A percentile compares a stretch with the other conserved stretches of the same genome.
These are phyloP conservation scores for Russula brevipes DNA, from an alignment of 768 basidiomycete genomes.

Conservation along the genomic window DNA sequence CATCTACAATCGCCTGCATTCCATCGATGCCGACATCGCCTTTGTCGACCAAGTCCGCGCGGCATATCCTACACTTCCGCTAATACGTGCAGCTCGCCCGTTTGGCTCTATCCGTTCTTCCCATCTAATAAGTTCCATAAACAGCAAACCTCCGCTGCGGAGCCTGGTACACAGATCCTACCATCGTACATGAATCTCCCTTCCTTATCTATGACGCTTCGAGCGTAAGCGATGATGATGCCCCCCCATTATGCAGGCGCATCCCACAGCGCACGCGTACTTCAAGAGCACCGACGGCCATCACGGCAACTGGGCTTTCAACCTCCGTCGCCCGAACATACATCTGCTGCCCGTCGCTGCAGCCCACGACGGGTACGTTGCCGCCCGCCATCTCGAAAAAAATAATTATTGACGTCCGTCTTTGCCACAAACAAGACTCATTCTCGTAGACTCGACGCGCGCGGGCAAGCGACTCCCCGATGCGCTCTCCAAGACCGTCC, in stretches of 20 bases:
- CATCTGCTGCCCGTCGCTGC: constrained; percentile 60
- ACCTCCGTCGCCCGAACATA: constrained; percentile 76
- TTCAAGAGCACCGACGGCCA: constrained; percentile 95
- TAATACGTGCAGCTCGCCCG: constrained; percentile 44
- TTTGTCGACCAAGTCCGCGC: constrained; percentile 59
- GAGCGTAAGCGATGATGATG: constrained; percentile 24
- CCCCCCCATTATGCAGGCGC: constrained; percentile 25
- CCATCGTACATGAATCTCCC: constrained; percentile 39
- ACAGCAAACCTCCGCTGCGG: constrained; percentile 91
- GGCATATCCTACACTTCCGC: constrained; percentile 45
- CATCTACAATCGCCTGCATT: constrained; percentile 83
- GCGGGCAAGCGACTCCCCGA: constrained; percentile 93
- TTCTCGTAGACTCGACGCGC: constrained; percentile 90
- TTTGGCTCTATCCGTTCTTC: not conserved
- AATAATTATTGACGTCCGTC: not conserved
- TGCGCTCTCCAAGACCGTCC: constrained; percentile 83
- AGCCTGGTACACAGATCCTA: constrained; percentile 85
- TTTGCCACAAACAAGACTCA: constrained; percentile 42
- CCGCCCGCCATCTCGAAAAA: not conserved
- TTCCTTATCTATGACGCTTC: constrained; percentile 5
- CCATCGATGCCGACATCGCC: constrained; percentile 67
- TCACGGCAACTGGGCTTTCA: constrained; percentile 79
- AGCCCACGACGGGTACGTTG: constrained; percentile 53
- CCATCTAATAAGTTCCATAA: not conserved
- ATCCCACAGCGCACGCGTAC: constrained; percentile 49